Evolutionary conservation across 2,329 filamentous ascomycete genomes (phyloP).

Genomic region (Fusarium chuoi): DNA sequence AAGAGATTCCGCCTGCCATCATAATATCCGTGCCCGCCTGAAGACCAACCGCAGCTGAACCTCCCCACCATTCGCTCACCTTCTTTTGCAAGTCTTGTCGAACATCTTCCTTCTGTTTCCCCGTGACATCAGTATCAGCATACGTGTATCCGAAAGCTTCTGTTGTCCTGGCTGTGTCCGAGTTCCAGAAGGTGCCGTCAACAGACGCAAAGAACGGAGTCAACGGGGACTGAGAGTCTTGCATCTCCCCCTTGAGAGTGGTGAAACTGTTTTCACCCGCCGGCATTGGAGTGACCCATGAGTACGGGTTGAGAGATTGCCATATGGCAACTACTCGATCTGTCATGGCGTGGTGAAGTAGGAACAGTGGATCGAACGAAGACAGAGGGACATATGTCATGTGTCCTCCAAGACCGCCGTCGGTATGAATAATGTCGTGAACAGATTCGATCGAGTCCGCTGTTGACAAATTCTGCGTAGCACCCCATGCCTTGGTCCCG

Average conservation of each 20-base stretch:
- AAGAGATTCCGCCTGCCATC: conserved; percentile 32
- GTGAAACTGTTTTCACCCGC: conserved; percentile 71
- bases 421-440: conserved; percentile 71
- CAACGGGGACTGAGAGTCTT: conserved; percentile 67
- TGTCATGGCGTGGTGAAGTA: conserved; percentile 79
- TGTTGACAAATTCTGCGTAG: conserved; percentile 56
- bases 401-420: conserved; percentile 70
- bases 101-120: conserved; percentile 39
- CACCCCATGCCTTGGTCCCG: conserved; percentile 74
- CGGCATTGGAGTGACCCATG: conserved; percentile 69
- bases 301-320: conserved; percentile 76
- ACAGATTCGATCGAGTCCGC: conserved; percentile 74
- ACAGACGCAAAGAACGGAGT: conserved; percentile 72
- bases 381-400: conserved; percentile 78
- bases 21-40: background rate
- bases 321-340: conserved; percentile 82
- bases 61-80: conserved; percentile 63
- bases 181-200: conserved; percentile 74
- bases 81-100: conserved; percentile 51
- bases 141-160: conserved; percentile 79
- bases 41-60: conserved; percentile 45
- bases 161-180: conserved; percentile 68
- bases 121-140: conserved; percentile 62
- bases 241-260: conserved; percentile 61
- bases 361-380: conserved; percentile 83